Base-by-base conservation (phyloP, 257 asterid genomes). In the Marsdenia floribunda region DNA sequence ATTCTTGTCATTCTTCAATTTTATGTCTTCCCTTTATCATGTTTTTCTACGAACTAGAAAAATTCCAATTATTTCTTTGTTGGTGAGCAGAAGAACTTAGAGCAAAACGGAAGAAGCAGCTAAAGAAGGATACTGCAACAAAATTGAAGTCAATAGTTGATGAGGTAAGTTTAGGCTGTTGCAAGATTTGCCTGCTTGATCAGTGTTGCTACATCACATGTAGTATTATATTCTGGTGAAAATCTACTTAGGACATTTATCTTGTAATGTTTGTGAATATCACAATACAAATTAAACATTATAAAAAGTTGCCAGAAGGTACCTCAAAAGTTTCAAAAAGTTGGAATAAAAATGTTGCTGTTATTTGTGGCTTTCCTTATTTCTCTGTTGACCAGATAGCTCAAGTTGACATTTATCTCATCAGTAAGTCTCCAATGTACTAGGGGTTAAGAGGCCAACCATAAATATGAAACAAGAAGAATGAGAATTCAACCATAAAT, bases 31-130 rank as follows among this genome's bases (percentile, higher is more conserved):
- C 21, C 24, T 8, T 19, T 26, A 52, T 16, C 5, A 2, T 68
- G 42, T 46, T 16, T 47, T 60, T 50, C 22, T 46, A n/a, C 7
- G 19, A 55, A 35, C 4, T 19, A 24, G 35, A 67, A 53, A 38
- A 70, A 13, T 70, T 50, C 68, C 16, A 72, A 33, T 60, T 35
- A 47, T 2, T 53, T 72, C 73, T 76, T 60, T 52, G 57, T 52
- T 81, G 80, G 49, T 75, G 76, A 82, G 85, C 98, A 95, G 99
- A 88, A 80, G 98, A 95, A 85, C 95, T 95, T 77, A 82, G 96
- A 77, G 87, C 90, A 58, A 90, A 88, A 87, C 83, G 99, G 88
- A 95, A 92, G 87, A 95, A 92, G 86, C 91, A 90, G 86, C 87
- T 95, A 77, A 95, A 90, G 78, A 95, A 92, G 77, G 90, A 95